Conservation (phyloP, 371 early-diverging fungal genomes). For the Rhizopus stolonifer region DNA sequence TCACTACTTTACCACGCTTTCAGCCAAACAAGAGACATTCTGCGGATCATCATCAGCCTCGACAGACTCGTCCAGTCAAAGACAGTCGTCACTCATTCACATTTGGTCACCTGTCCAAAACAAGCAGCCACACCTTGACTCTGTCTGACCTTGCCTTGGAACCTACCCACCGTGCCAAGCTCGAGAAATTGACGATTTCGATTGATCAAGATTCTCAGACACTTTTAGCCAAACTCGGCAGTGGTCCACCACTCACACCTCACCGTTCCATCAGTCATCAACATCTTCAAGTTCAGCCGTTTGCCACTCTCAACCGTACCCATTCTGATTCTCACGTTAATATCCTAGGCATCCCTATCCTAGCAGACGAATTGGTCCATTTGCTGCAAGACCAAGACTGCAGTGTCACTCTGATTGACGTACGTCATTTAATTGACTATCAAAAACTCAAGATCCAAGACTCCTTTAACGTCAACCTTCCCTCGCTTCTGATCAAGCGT, state of each 20-base stretch:
- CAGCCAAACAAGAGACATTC: conserved; percentile 22
- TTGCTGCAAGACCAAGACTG: conserved; percentile 8
- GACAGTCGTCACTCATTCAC: conserved; percentile 26
- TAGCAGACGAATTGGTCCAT: conserved; percentile 20
- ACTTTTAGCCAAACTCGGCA: conserved; percentile 15
- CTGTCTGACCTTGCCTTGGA: conserved; percentile 9
- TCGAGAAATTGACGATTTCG: conserved; percentile 9
- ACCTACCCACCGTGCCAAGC: conserved; percentile 9
- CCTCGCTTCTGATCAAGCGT: conserved; percentile 56
- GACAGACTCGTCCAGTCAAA: conserved; percentile 8
- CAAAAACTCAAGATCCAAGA: conserved; percentile 32
- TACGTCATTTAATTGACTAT: conserved; percentile 35
- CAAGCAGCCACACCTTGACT: conserved; percentile 3
- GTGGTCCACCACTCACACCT: conserved; percentile 16
- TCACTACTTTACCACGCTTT: conserved; percentile 1
- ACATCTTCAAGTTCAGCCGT: conserved; percentile 10
- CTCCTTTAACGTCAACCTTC: conserved; percentile 61
- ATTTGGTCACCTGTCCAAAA: conserved; percentile 25
- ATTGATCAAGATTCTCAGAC: conserved; percentile 3
- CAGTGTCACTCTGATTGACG: conserved; percentile 34
- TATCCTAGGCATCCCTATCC: conserved; percentile 18
- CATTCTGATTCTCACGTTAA: conserved; percentile 20
- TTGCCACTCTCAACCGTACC: conserved; percentile 12
- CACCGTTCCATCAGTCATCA: conserved; percentile 40
- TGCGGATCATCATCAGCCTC: conserved; percentile 20